Percentiles rank a stretch among this genome's conserved stretches.
Conservation (phyloP, 2,329 filamentous ascomycete genomes). For the Microcyclospora pomicola region DNA sequence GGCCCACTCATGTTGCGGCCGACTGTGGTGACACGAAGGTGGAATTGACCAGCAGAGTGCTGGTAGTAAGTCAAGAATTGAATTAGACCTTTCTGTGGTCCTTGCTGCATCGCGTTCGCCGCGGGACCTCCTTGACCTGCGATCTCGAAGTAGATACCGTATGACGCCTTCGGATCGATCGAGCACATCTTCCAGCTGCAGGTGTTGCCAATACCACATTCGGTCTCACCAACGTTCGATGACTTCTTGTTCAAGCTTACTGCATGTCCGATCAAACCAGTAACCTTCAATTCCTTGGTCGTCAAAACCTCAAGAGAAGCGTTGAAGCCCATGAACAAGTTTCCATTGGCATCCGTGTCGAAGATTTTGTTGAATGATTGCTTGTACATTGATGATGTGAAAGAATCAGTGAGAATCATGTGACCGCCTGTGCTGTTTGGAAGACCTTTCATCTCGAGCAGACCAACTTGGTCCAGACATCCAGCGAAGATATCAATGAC, state of each 20-base stretch:
- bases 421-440: conserved; percentile 93
- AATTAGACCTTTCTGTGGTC: conserved; percentile 85
- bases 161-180: conserved; percentile 85
- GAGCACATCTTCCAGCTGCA: conserved; percentile 99
- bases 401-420: conserved; percentile 96
- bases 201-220: conserved; percentile 95
- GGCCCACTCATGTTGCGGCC: conserved; percentile 84
- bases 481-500: conserved; percentile 96
- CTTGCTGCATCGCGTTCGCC: conserved; percentile 57
- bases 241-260: conserved; percentile 98
- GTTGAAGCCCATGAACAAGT: conserved; percentile 96
- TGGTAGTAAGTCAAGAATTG: conserved; percentile 99
- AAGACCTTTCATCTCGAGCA: conserved; percentile 95
- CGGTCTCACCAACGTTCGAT: conserved; percentile 88
- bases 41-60: conserved; percentile 90
- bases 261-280: conserved; percentile 89
- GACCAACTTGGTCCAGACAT: conserved; percentile 90
- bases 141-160: conserved; percentile 96
- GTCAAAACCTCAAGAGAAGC: conserved; percentile 89
- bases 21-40: conserved; percentile 88
- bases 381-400: conserved; percentile 98
- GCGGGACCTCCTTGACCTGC: conserved; percentile 80
- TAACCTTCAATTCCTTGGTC: conserved; percentile 96
- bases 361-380: conserved; percentile 96
- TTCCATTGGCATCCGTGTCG: conserved; percentile 90